Percentiles rank a stretch among this genome's conserved stretches.
phyloP scores from a whole-genome alignment of 441 rosid species.

The Jatropha multifida region DNA sequence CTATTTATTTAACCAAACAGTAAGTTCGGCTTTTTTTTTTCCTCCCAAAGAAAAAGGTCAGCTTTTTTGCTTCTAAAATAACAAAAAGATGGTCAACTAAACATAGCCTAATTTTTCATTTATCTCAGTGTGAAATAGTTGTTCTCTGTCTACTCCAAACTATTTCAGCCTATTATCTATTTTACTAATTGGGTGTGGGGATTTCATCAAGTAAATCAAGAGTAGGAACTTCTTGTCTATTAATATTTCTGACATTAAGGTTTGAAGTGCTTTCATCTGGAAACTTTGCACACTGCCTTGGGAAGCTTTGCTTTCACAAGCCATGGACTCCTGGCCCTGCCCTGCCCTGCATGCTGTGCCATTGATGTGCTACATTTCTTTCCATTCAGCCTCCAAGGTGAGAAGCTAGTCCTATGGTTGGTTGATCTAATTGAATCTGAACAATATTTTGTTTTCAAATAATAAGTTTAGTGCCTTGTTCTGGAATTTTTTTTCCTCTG shows the following conservation, averaged over 20 bases:
- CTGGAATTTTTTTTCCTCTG: neutral
- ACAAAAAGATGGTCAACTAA: neutral
- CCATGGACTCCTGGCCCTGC: neutral
- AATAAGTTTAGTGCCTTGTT: neutral
- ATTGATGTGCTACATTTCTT: neutral
- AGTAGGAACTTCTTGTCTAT: neutral
- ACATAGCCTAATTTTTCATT: neutral
- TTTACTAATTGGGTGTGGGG: neutral
- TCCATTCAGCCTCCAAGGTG: slow-evolving; percentile 17
- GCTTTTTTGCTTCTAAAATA: neutral
- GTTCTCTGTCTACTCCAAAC: neutral
- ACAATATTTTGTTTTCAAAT: neutral
- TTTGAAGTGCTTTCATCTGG: slow-evolving; percentile 9
- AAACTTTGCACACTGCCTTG: neutral
- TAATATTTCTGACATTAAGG: slow-evolving; percentile 2
- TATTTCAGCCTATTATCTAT: neutral
- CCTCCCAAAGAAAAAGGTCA: neutral
- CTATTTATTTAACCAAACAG: neutral
- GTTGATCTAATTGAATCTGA: neutral
- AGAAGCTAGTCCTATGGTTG: slow-evolving; percentile 11
- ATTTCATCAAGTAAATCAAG: neutral
- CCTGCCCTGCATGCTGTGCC: neutral
- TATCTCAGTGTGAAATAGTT: neutral
- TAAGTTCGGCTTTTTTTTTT: neutral
- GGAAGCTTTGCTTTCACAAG: slow-evolving; percentile 14